phyloP scores from a whole-genome alignment of 495 filamentous ascomycete species.

The Xylaria telfairii region DNA sequence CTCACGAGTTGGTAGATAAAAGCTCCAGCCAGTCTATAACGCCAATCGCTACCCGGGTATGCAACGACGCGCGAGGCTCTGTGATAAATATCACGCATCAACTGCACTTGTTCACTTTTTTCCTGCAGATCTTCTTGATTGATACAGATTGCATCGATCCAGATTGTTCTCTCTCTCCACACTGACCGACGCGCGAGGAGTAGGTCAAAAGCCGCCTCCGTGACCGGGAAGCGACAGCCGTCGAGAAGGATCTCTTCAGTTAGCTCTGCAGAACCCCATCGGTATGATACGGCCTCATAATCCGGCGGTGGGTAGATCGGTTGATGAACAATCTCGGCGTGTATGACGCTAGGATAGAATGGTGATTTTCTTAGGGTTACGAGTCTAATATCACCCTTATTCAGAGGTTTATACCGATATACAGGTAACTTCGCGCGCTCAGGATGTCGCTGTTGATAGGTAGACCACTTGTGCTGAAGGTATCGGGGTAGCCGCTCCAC shows the following conservation, averaged over 20 bases:
- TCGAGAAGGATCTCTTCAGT: conserved; percentile 9
- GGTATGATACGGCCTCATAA: conserved; percentile 19
- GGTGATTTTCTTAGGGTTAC: conserved; percentile 10
- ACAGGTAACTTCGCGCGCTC: conserved; percentile 1
- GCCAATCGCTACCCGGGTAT: conserved; percentile 3
- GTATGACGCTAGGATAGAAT: conserved; percentile 5
- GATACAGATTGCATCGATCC: conserved; percentile 18
- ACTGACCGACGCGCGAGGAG: conserved; percentile 16
- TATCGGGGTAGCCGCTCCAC: conserved; percentile 9
- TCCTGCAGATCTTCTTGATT: conserved; percentile 16
- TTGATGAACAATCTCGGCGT: conserved; percentile 5
- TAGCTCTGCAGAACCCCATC: conserved; percentile 15
- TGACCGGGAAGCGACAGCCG: conserved; percentile 19
- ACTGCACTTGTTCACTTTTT: conserved; percentile 19
- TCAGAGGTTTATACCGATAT: conserved; percentile 17
- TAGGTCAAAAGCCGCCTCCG: conserved; percentile 11
- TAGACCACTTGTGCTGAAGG: conserved; percentile 15
- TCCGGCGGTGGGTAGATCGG: conserved; percentile 3
- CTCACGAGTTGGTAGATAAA: not conserved
- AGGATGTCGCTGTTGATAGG: conserved; percentile 1
- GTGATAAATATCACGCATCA: conserved; percentile 16
- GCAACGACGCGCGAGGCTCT: conserved; percentile 11
- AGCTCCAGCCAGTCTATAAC: conserved; percentile 5
- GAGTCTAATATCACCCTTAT: conserved; percentile 5
- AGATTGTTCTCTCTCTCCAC: conserved; percentile 10